Evolutionary conservation across 1,284 basidiomycete genomes (phyloP), one percentile per base, ranked within the genome.

Genomic region (Fomitopsis palustris): DNA sequence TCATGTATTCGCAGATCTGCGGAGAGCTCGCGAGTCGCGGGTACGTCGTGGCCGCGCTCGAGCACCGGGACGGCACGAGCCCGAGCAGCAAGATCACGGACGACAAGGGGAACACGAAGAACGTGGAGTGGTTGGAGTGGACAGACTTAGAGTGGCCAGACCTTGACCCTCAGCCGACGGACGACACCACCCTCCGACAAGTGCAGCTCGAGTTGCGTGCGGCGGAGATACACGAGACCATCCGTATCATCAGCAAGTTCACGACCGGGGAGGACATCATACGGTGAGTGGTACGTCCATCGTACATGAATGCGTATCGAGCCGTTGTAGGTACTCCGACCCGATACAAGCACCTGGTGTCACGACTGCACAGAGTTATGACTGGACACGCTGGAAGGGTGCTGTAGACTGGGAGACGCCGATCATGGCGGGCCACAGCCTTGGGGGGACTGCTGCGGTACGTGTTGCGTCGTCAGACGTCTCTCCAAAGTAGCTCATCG

Each of bases 1-100:
- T 52, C 12, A 52, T 52, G 49, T 52, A 52, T 31, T 52, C 49
- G n/a, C 49, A 52, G 31, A 52, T 52, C 31, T 52, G 49, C 31
- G 49, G 49, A 29, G 49, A 52, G 31, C 49, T 52, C 49, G 49
- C 49, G n/a, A 52, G 49, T 19, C 49, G 49, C 7, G 49, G 49
- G n/a, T 52, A 52, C 16, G 49, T 52, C 31, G 49, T 52, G 8
- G 49, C 49, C 31, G 49, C 49, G 31, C 49, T 52, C 49, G 49
- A 52, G 49, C 49, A 52, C n/a, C 49, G 49, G 14, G 49, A 52
- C 21, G 49, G 49, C 4, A 52, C 49, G 31, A 52, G 49, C 17
- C 49, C 49, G 19, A 33, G 31, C 31, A 52, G 49, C 21, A 52
- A 52, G 33, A 52, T 52, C 49, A 52, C 49, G 3, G 49, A 52